Base-by-base conservation (phyloP, 208 protist species). In the Acanthamoeba royreba region DNA sequence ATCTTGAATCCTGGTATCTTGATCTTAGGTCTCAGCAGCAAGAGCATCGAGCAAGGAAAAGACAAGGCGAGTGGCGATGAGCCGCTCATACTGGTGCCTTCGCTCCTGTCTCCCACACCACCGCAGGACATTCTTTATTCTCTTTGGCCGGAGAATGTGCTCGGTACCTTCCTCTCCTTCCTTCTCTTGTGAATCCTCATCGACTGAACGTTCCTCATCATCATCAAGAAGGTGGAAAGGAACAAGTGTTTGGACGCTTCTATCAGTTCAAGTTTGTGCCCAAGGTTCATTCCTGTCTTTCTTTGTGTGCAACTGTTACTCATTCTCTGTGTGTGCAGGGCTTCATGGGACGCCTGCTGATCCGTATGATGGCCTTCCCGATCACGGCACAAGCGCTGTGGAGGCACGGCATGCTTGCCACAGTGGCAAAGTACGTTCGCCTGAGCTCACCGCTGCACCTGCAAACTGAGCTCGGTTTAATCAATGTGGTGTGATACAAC, bases 211-310 rank as follows among this genome's bases (percentile, higher is more conserved):
- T n/a, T n/a, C n/a, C n/a, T n/a, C n/a, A n/a, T n/a, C n/a, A n/a
- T n/a, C n/a, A n/a, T n/a, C n/a, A n/a, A n/a, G n/a, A n/a, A n/a
- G n/a, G n/a, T n/a, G 42, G 9, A 38, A 7, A 87, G 8, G 77
- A 87, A 28, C 22, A 45, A 11, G 42, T 38, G 86, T 92, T 92
- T 72, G 55, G 86, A 17, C 47, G 86, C 0, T 11, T n/a, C 33
- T 92, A 92, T n/a, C 49, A 40, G n/a, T 92, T 92, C 7, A 22
- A 92, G 3, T 92, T 92, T 45, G 58, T 92, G 40, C 86, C 86
- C 1, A 47, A 33, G 55, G 55, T 66, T 35, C 55, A n/a, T n/a
- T n/a, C n/a, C n/a, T n/a, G n/a, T n/a, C n/a, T n/a, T n/a, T n/a
- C n/a, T n/a, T n/a, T n/a, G n/a, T n/a, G n/a, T n/a, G n/a, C n/a